A percentile compares a stretch with the other conserved stretches of the same genome.
These are phyloP conservation scores for Penicillium sp. DNA, from an alignment of 2,329 filamentous ascomycete species.

Conservation along the genomic window DNA sequence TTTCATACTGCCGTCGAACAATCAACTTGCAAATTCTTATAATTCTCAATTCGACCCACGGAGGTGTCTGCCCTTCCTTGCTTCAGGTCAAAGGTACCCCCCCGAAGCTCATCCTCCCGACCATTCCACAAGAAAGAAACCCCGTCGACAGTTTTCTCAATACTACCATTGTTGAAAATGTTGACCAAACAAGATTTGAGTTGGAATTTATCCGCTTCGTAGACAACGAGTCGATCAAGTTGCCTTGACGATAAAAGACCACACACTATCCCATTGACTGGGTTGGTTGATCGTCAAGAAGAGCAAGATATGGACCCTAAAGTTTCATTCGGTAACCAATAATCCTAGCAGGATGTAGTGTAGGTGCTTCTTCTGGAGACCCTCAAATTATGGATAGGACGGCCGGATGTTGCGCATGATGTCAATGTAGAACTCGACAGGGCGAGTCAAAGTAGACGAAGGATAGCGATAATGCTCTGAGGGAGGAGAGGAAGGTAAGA, in stretches of 20 bases:
- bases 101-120: slow-evolving; percentile 11
- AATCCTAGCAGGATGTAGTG: slow-evolving; percentile 7
- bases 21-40: no score
- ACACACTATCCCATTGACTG: slow-evolving; percentile 12
- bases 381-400: slow-evolving; percentile 5
- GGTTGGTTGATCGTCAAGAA: not conserved
- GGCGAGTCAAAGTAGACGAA: no score
- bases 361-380: not conserved
- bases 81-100: slow-evolving; percentile 14
- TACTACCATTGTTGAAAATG: slow-evolving; percentile 4
- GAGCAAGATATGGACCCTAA: slow-evolving; percentile 12
- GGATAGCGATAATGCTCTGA: no score
- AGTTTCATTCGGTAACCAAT: slow-evolving; percentile 10
- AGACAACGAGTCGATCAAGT: slow-evolving; percentile 15
- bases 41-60: no score
- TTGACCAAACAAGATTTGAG: slow-evolving; percentile 9
- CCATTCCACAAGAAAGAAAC: slow-evolving; percentile 15
- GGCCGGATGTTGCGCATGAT: no score
- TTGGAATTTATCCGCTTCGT: slow-evolving; percentile 13
- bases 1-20: no score
- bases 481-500: no score
- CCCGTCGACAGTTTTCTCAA: slow-evolving; percentile 3
- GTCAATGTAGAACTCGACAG: no score
- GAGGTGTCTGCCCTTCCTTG: slow-evolving; percentile 3
- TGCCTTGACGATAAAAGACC: slow-evolving; percentile 6